phyloP scores from a whole-genome alignment of 1,284 basidiomycete species.

The Mycosarcoma mackinlayi region DNA sequence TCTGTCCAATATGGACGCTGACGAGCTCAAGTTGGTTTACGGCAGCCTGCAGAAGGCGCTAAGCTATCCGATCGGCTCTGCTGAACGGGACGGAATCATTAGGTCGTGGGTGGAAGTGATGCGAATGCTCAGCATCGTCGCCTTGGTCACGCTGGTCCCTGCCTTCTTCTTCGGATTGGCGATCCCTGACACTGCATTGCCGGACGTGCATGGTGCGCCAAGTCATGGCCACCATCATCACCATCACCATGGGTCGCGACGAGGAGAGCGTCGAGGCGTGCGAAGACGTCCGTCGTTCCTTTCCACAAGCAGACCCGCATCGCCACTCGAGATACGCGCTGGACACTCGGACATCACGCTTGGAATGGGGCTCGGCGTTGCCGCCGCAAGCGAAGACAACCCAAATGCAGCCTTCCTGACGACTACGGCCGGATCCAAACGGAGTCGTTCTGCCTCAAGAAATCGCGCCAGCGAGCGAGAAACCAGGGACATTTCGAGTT shows the following conservation, averaged over 20 bases:
- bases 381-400: conserved; percentile 9
- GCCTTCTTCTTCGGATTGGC: conserved; percentile 56
- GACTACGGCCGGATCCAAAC: conserved; percentile 20
- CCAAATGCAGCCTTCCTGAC: conserved; percentile 15
- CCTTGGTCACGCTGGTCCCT: conserved; percentile 58
- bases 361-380: conserved; percentile 20
- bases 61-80: conserved; percentile 62
- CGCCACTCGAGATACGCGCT: conserved; percentile 35
- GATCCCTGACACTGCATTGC: conserved; percentile 56
- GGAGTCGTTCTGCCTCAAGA: conserved; percentile 27
- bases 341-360: conserved; percentile 28
- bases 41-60: conserved; percentile 65
- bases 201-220: conserved; percentile 37
- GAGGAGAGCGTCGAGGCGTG: conserved; percentile 23
- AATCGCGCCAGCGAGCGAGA: conserved; percentile 26
- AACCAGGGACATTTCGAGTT: conserved; percentile 11
- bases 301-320: conserved; percentile 30
- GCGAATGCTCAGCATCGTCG: conserved; percentile 60
- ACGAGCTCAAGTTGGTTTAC: conserved; percentile 59
- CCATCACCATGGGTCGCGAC: conserved; percentile 26
- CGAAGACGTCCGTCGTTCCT: conserved; percentile 35
- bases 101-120: conserved; percentile 65
- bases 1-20: conserved; percentile 69
- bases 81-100: conserved; percentile 65
- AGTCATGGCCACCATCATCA: conserved; percentile 17